Conservation (phyloP, 2,329 filamentous ascomycete species). For the Talaromyces sp. region DNA sequence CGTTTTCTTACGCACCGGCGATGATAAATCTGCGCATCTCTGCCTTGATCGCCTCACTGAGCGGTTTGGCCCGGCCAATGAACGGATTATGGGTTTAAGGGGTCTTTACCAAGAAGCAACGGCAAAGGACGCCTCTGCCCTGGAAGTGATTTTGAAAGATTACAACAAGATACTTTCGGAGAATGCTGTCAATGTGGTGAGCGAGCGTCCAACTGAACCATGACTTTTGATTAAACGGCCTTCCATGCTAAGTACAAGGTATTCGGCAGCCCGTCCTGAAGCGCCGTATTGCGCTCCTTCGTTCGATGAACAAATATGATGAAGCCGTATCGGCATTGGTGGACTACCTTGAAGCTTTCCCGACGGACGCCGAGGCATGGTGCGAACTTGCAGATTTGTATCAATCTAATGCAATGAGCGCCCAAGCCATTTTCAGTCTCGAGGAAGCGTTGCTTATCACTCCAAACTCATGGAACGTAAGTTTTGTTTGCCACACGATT, state of each 20-base stretch:
- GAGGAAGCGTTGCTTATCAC: constrained; percentile 84
- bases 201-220: constrained; percentile 26
- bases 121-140: constrained; percentile 59
- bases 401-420: constrained; percentile 67
- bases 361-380: constrained; percentile 91
- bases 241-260: constrained; percentile 26
- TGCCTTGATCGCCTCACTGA: constrained; percentile 69
- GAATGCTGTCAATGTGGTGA: constrained; percentile 73
- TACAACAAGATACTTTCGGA: constrained; percentile 72
- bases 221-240: not conserved
- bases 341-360: constrained; percentile 71
- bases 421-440: constrained; percentile 79
- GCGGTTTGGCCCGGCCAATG: constrained; percentile 79
- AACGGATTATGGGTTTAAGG: constrained; percentile 75
- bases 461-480: constrained; percentile 92
- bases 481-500: constrained; percentile 28
- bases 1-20: constrained; percentile 75
- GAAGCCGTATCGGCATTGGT: constrained; percentile 73
- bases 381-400: constrained; percentile 87
- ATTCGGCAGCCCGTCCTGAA: constrained; percentile 69
- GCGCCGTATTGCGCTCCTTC: constrained; percentile 72
- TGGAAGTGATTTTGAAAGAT: constrained; percentile 66
- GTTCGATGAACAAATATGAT: constrained; percentile 61
- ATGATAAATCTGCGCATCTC: constrained; percentile 69
- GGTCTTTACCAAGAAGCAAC: constrained; percentile 82